Percentiles rank a stretch among this genome's conserved stretches.
Evolutionary conservation across 495 filamentous ascomycete species (phyloP).

Genomic region (Parathielavia appendiculata): DNA sequence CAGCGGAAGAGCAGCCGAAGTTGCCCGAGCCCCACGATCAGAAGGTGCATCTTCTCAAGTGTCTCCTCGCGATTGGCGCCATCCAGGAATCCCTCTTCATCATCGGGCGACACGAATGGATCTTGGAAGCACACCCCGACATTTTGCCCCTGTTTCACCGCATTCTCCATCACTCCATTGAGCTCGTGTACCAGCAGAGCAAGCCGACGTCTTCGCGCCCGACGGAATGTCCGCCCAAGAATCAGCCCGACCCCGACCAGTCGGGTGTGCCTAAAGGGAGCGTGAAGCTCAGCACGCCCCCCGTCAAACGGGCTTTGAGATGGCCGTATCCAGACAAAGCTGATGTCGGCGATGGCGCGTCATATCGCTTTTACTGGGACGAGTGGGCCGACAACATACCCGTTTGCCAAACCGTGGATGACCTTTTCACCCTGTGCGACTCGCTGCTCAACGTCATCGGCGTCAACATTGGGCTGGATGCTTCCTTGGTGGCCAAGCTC

Average conservation of each 20-base stretch:
- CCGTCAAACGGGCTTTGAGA: conserved; percentile 57
- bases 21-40: conserved; percentile 83
- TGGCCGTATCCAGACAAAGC: conserved; percentile 76
- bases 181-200: conserved; percentile 42
- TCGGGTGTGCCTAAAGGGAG: conserved; percentile 59
- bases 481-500: conserved; percentile 70
- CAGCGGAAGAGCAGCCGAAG: conserved; percentile 54
- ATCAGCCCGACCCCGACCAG: conserved; percentile 55
- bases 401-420: conserved; percentile 81
- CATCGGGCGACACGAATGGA: conserved; percentile 85
- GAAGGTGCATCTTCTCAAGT: conserved; percentile 76
- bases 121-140: conserved; percentile 76
- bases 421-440: conserved; percentile 81
- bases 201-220: conserved; percentile 21
- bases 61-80: conserved; percentile 84
- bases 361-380: conserved; percentile 93
- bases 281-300: conserved; percentile 51
- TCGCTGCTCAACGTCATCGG: conserved; percentile 81
- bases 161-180: conserved; percentile 72
- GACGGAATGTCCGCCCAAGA: conserved; percentile 39
- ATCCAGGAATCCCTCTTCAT: conserved; percentile 91
- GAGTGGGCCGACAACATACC: conserved; percentile 95
- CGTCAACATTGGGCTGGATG: conserved; percentile 80
- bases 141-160: conserved; percentile 64
- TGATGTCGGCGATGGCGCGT: conserved; percentile 63